A percentile compares a stretch with the other conserved stretches of the same genome.
phyloP scores from a whole-genome alignment of 2,329 filamentous ascomycete genomes.

The Hypomyces rosellus region DNA sequence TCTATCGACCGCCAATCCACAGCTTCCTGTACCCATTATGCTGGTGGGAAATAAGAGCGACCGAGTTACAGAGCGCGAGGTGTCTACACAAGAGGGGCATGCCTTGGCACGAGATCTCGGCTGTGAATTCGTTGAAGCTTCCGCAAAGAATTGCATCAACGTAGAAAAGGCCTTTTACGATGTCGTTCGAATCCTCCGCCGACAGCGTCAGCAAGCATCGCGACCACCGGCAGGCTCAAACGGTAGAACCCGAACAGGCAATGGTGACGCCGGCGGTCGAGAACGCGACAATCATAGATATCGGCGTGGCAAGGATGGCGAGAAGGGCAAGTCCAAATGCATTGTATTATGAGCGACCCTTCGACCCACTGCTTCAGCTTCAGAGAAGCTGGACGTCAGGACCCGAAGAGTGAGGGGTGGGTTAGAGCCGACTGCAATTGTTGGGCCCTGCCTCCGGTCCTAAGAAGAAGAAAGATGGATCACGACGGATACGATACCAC shows the following conservation, averaged over 20 bases:
- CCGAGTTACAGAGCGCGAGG: constrained; percentile 88
- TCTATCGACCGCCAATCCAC: constrained; percentile 51
- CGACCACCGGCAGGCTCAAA: constrained; percentile 30
- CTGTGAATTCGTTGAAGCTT: constrained; percentile 95
- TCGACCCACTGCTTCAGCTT: constrained; percentile 1
- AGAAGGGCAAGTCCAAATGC: constrained; percentile 32
- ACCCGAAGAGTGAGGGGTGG: neutral
- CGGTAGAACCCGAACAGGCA: constrained; percentile 33
- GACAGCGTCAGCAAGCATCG: constrained; percentile 61
- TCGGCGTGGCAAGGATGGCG: constrained; percentile 29
- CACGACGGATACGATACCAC: constrained; percentile 9
- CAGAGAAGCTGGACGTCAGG: constrained; percentile 1
- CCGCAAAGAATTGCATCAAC: constrained; percentile 96
- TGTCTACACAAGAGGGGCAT: constrained; percentile 92
- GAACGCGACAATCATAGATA: constrained; percentile 25
- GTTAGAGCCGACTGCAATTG: constrained; percentile 1
- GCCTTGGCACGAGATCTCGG: constrained; percentile 85
- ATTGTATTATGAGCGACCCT: constrained; percentile 31
- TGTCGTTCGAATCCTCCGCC: constrained; percentile 82
- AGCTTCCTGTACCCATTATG: constrained; percentile 84
- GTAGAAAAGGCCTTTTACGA: constrained; percentile 99
- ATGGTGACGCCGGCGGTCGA: constrained; percentile 28
- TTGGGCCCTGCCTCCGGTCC: neutral
- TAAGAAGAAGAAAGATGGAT: constrained; percentile 1
- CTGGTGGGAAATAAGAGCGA: constrained; percentile 98